A percentile compares a stretch with the other conserved stretches of the same genome.
These are phyloP conservation scores for Gnomoniopsis smithogilvyi DNA, from an alignment of 2,329 filamentous ascomycete species.

Conservation along the genomic window DNA sequence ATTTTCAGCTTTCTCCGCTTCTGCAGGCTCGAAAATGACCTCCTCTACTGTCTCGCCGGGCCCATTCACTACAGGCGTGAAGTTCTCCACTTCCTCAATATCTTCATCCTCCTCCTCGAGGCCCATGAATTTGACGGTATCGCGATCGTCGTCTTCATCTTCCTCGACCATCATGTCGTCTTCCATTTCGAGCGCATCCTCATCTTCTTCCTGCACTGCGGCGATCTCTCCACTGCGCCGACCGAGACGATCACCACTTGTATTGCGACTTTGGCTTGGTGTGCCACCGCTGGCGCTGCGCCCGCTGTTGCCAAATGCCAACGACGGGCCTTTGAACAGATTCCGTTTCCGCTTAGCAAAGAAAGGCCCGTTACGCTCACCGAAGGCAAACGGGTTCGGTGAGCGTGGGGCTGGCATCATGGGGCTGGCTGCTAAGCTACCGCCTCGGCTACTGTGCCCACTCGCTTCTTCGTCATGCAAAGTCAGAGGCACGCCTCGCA, in stretches of 20 bases:
- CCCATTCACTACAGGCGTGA: constrained; percentile 16
- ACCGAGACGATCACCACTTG: constrained; percentile 61
- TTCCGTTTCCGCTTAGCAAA: constrained; percentile 81
- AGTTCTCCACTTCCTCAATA: constrained; percentile 33
- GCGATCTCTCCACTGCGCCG: constrained; percentile 71
- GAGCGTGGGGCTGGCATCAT: constrained; percentile 41
- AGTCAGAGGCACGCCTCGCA: constrained; percentile 56
- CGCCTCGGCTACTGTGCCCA: constrained; percentile 20
- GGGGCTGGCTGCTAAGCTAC: constrained; percentile 24
- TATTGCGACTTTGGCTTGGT: constrained; percentile 45
- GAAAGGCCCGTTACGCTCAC: constrained; percentile 42
- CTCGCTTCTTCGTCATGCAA: constrained; percentile 57
- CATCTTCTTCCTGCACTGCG: constrained; percentile 62
- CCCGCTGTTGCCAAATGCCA: constrained; percentile 45
- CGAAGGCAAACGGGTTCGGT: constrained; percentile 51
- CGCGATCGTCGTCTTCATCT: constrained; percentile 32
- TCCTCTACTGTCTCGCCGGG: constrained; percentile 19
- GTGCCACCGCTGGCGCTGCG: constrained; percentile 33
- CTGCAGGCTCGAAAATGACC: constrained; percentile 16
- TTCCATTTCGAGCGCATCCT: constrained; percentile 34
- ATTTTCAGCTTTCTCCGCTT: constrained; percentile 3
- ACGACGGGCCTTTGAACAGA: constrained; percentile 76
- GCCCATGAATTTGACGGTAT: constrained; percentile 48
- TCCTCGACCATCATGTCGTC: constrained; percentile 28
- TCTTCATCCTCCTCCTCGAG: constrained; percentile 45